Percentiles rank a stretch among this genome's conserved stretches.
Evolutionary conservation across 306 rosid genomes (phyloP).

Genomic region (Vigna hirtella): DNA sequence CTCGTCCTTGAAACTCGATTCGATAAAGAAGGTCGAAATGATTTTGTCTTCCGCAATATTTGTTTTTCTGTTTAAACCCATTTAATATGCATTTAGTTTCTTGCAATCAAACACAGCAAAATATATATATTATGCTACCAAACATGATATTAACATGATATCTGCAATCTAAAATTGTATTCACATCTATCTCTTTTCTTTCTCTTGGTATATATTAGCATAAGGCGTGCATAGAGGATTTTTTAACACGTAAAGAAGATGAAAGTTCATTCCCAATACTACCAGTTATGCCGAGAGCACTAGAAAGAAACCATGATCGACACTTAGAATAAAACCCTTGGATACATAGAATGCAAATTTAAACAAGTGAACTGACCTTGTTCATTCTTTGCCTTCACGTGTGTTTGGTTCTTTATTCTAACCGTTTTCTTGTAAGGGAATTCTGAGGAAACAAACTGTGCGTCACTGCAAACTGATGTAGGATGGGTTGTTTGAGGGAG

Average conservation of each 20-base stretch:
- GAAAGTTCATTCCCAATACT: no score
- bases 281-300: neutral
- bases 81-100: conserved; percentile 24
- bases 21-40: conserved; percentile 44
- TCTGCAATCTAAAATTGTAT: no score
- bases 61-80: conserved; percentile 48
- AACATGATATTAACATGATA: neutral
- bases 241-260: no score
- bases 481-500: conserved; percentile 42
- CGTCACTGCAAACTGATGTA: conserved; percentile 52
- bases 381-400: conserved; percentile 49
- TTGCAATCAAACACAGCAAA: neutral
- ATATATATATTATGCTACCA: neutral
- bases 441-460: conserved; percentile 49
- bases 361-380: conserved; percentile 58
- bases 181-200: neutral
- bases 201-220: no score
- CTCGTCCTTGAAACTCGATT: conserved; percentile 45
- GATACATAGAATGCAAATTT: neutral
- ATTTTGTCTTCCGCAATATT: conserved; percentile 40
- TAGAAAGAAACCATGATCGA: neutral
- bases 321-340: neutral
- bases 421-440: conserved; percentile 53
- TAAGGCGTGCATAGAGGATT: no score
- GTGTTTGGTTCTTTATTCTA: conserved; percentile 45